A percentile compares a stretch with the other conserved stretches of the same genome.
Conservation (phyloP, 352 stramenopile species). For the Pythium insidiosum region DNA sequence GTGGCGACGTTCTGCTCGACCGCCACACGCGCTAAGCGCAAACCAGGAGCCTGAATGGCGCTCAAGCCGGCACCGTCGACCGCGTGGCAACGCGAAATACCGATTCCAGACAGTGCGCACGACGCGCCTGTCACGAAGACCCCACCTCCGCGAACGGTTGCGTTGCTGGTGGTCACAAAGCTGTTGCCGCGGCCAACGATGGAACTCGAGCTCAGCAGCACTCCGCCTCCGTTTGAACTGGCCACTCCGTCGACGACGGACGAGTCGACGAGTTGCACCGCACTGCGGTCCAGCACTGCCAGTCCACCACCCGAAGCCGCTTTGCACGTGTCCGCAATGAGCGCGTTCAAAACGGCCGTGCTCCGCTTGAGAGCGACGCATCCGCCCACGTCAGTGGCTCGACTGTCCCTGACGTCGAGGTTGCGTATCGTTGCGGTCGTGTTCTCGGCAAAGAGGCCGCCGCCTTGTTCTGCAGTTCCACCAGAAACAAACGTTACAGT, state of each 20-base stretch:
- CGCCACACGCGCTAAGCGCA: no score
- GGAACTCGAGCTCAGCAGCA: constrained; percentile 11
- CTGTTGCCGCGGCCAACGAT: not conserved
- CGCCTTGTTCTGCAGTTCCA: constrained; percentile 3
- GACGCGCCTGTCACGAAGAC: no score
- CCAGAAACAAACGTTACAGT: no score
- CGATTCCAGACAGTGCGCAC: no score
- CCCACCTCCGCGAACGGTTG: not conserved
- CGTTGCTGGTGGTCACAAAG: not conserved
- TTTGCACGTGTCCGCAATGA: not conserved
- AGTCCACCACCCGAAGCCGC: constrained; percentile 6
- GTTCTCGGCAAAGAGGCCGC: constrained; percentile 12
- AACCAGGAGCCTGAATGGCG: no score
- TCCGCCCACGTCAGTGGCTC: constrained; percentile 1
- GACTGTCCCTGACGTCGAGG: not conserved
- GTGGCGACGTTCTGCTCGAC: not conserved
- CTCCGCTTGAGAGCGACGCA: constrained; percentile 4
- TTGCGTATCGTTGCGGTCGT: constrained; percentile 6
- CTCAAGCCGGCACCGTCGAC: no score
- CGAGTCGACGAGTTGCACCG: constrained; percentile 1
- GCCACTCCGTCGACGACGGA: not conserved
- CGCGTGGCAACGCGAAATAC: no score
- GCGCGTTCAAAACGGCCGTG: not conserved
- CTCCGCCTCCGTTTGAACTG: constrained; percentile 1
- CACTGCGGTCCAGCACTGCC: constrained; percentile 4